phyloP scores from a whole-genome alignment of 75 land plant species.

The Cunninghamia lanceolata region DNA sequence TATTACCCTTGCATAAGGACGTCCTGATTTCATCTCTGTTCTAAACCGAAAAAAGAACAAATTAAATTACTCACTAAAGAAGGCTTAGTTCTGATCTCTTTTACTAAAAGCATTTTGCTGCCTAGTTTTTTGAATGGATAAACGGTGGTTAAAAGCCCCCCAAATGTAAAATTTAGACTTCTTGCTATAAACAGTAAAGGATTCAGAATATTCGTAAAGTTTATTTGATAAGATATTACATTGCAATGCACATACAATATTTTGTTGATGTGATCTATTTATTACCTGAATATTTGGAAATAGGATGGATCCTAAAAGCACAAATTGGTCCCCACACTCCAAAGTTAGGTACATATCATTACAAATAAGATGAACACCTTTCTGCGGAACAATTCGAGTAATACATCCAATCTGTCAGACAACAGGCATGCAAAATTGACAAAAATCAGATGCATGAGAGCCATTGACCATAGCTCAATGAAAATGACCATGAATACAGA shows the following conservation, averaged over 20 bases:
- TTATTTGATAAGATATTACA: neutral
- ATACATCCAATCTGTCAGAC: constrained; percentile 82
- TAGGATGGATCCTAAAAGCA: constrained; percentile 92
- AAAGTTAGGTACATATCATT: constrained; percentile 88
- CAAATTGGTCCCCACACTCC: constrained; percentile 89
- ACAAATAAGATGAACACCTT: constrained; percentile 92
- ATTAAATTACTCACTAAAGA: neutral
- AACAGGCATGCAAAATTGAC: constrained; percentile 2
- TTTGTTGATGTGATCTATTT: neutral
- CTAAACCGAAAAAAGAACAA: neutral
- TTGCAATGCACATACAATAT: neutral
- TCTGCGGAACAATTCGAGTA: constrained; percentile 92
- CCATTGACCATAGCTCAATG: neutral
- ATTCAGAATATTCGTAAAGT: neutral
- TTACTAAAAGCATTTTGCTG: neutral
- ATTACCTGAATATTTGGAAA: constrained; percentile 84
- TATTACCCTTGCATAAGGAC: too few species aligned
- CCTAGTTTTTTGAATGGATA: neutral
- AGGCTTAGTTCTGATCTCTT: neutral
- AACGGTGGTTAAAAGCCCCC: neutral
- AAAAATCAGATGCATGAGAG: neutral
- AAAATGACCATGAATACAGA: too few species aligned
- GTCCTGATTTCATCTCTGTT: neutral
- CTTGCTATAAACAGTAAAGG: neutral
- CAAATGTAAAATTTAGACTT: neutral